Evolutionary conservation across 2,329 filamentous ascomycete species (phyloP).

Genomic region (Cladosporium austrohemisphaericum): DNA sequence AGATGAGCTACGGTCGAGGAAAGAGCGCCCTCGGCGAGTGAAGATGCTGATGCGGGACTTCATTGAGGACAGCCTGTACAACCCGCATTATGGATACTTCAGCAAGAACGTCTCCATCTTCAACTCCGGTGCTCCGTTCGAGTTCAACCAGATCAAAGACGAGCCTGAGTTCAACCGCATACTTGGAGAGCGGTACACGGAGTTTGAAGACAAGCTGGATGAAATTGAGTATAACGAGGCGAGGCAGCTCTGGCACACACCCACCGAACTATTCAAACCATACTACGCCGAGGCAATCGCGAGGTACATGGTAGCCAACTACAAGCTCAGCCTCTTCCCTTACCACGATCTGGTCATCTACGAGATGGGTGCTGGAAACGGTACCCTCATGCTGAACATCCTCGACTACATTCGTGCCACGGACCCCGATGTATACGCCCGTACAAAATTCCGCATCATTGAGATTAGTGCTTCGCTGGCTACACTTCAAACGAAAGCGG

Average conservation of each 20-base stretch:
- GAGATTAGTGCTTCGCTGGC: conserved; percentile 87
- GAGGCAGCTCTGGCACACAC: conserved; percentile 95
- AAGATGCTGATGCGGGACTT: conserved; percentile 99
- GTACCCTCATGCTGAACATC: conserved; percentile 97
- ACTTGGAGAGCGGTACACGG: conserved; percentile 74
- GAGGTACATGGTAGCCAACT: conserved; percentile 93
- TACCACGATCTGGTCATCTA: conserved; percentile 98
- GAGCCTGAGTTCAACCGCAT: conserved; percentile 78
- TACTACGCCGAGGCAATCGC: conserved; percentile 97
- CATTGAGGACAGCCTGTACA: conserved; percentile 69
- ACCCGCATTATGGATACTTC: conserved; percentile 31
- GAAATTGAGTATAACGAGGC: conserved; percentile 66
- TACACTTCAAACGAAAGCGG: conserved; percentile 66
- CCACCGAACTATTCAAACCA: conserved; percentile 92
- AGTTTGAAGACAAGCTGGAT: conserved; percentile 88
- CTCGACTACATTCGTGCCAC: conserved; percentile 89
- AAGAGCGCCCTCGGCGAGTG: conserved; percentile 75
- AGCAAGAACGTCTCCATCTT: conserved; percentile 57
- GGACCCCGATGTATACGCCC: conserved; percentile 87
- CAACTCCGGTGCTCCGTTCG: conserved; percentile 83
- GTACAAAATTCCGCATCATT: conserved; percentile 92
- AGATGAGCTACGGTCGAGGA: conserved; percentile 67
- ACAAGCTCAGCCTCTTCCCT: conserved; percentile 87
- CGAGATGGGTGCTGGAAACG: conserved; percentile 96
- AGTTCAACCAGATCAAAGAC: conserved; percentile 76